phyloP scores from a whole-genome alignment of 2,329 filamentous ascomycete species.

The Helicocarpus griseus region DNA sequence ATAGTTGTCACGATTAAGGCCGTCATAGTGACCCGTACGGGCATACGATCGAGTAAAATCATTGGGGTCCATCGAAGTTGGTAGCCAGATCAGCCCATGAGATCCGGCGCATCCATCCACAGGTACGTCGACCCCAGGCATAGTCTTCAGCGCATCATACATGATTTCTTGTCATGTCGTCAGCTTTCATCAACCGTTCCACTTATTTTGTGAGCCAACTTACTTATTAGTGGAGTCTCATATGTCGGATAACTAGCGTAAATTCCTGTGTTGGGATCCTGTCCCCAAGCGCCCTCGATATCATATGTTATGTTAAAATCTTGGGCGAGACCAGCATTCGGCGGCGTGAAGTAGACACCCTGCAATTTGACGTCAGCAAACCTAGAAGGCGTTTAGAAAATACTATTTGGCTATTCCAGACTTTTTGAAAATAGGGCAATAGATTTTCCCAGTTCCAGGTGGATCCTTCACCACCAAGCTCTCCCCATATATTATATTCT shows the following conservation, averaged over 20 bases:
- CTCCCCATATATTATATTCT: conserved; percentile 29
- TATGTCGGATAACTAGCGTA: not conserved
- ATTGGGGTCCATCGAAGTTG: not conserved
- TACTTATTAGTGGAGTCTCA: not conserved
- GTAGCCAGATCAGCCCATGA: conserved; percentile 1
- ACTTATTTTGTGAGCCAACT: not conserved
- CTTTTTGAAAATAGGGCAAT: not conserved
- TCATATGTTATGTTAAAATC: not conserved
- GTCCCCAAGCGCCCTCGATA: not conserved
- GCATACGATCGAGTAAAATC: not conserved
- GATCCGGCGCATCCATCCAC: not conserved
- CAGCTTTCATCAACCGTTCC: not conserved
- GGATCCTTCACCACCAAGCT: conserved; percentile 20
- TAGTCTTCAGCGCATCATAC: not conserved
- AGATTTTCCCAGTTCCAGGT: conserved; percentile 1
- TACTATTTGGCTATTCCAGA: not conserved
- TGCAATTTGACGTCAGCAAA: not conserved
- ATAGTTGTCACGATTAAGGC: not conserved
- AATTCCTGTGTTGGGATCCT: not conserved
- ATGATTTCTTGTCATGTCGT: not conserved
- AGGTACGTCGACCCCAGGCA: not conserved
- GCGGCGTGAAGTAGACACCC: not conserved
- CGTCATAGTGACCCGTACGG: not conserved
- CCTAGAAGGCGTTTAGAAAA: not conserved
- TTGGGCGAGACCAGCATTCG: not conserved